phyloP scores from a whole-genome alignment of 2,329 filamentous ascomycete genomes.

The Colletotrichum sp. region DNA sequence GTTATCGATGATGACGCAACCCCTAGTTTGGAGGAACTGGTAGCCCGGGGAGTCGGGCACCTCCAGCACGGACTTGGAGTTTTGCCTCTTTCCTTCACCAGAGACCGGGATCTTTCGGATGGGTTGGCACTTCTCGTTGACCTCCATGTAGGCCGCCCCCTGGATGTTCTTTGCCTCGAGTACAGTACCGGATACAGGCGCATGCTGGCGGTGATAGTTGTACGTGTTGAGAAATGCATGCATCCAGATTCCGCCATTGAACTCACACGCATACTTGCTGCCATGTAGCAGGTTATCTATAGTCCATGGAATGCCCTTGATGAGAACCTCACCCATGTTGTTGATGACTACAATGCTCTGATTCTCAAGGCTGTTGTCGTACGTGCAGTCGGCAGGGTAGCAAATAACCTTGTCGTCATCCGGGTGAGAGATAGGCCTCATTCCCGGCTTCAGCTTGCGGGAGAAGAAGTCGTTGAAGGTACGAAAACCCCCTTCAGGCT shows the following conservation, averaged over 20 bases:
- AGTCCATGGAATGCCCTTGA: slow-evolving; percentile 43
- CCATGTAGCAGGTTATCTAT: slow-evolving; percentile 39
- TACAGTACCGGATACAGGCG: slow-evolving; percentile 41
- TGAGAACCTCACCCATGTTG: slow-evolving; percentile 29
- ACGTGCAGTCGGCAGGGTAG: slow-evolving; percentile 42
- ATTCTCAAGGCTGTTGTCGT: slow-evolving; percentile 27
- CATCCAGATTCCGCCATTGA: slow-evolving; percentile 44
- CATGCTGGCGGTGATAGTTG: slow-evolving; percentile 48
- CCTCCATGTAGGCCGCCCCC: slow-evolving; percentile 41
- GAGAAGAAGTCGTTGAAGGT: slow-evolving; percentile 48
- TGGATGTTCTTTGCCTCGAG: slow-evolving; percentile 40
- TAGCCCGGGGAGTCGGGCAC: slow-evolving; percentile 41
- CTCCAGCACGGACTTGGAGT: slow-evolving; percentile 23
- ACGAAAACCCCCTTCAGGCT: slow-evolving; percentile 34
- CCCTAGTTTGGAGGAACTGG: slow-evolving; percentile 44
- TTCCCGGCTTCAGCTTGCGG: slow-evolving; percentile 37
- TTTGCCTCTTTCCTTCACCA: background rate
- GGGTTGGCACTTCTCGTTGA: slow-evolving; percentile 25
- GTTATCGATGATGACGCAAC: slow-evolving; percentile 42
- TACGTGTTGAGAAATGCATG: slow-evolving; percentile 43
- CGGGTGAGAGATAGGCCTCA: slow-evolving; percentile 32
- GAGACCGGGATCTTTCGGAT: slow-evolving; percentile 18
- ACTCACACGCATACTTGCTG: slow-evolving; percentile 32
- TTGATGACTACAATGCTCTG: slow-evolving; percentile 28
- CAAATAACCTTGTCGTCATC: slow-evolving; percentile 33